Conservation (phyloP, 192 early-diverging fungal species). For the Gaertneriomyces semiglobifer region DNA sequence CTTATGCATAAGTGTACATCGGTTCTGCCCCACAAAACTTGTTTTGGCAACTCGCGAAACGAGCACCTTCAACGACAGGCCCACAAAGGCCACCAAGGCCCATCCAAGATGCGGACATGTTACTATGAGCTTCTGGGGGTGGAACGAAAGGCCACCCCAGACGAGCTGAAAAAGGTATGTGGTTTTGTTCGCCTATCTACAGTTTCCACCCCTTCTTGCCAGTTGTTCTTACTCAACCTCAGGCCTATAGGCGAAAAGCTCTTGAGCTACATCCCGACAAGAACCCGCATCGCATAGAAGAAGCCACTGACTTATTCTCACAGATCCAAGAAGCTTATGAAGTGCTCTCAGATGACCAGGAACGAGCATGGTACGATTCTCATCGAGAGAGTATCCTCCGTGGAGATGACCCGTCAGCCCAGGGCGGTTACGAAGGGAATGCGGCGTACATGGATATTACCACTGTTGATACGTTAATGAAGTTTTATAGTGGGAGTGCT, state of each 20-base stretch:
- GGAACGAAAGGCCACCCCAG: constrained; percentile 62
- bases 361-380: constrained; percentile 92
- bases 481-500: constrained; percentile 69
- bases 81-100: too few species aligned
- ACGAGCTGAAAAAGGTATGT: constrained; percentile 89
- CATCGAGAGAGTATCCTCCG: constrained; percentile 90
- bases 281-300: constrained; percentile 76
- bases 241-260: constrained; percentile 55
- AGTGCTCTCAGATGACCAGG: constrained; percentile 85
- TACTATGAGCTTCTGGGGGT: constrained; percentile 90
- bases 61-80: too few species aligned
- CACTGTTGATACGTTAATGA: constrained; percentile 69
- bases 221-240: neutral
- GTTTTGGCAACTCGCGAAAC: too few species aligned
- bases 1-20: too few species aligned
- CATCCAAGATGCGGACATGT: constrained; percentile 58
- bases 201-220: neutral
- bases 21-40: too few species aligned
- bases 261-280: constrained; percentile 66
- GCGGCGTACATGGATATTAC: constrained; percentile 40
- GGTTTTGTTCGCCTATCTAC: constrained; percentile 15
- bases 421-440: constrained; percentile 11
- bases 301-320: constrained; percentile 84
- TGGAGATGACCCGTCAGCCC: constrained; percentile 62
- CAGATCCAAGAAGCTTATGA: constrained; percentile 92